phyloP scores from a whole-genome alignment of 441 rosid species.

The Brassica balearica region DNA sequence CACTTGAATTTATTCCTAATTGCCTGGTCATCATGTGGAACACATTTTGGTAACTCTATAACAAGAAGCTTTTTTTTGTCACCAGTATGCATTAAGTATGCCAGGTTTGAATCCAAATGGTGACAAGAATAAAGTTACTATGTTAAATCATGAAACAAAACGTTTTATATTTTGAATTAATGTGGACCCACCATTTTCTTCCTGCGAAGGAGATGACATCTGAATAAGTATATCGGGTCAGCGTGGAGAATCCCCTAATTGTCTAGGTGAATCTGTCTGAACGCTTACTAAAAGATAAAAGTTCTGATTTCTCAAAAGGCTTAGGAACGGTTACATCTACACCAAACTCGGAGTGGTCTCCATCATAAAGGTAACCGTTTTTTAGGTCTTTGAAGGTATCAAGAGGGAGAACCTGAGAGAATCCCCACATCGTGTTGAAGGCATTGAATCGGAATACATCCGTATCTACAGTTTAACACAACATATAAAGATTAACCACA shows the following conservation, averaged over 20 bases:
- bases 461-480: constrained; percentile 20
- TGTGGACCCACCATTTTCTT: neutral
- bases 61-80: neutral
- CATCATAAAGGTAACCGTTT: constrained; percentile 31
- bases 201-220: neutral
- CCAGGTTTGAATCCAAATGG: neutral
- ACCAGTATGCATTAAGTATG: neutral
- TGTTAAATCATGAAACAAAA: neutral
- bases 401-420: constrained; percentile 26
- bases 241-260: neutral
- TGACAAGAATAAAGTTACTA: neutral
- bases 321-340: constrained; percentile 25
- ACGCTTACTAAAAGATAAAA: neutral
- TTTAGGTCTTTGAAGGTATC: constrained; percentile 19
- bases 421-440: constrained; percentile 32
- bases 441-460: constrained; percentile 8
- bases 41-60: neutral
- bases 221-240: neutral
- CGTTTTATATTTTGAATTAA: neutral
- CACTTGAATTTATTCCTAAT: neutral
- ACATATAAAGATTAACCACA: too few species aligned
- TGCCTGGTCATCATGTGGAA: neutral
- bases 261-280: neutral
- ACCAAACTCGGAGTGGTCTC: constrained; percentile 39
- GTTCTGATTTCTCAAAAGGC: neutral